These are phyloP conservation scores for Penicillium desertorum DNA, from an alignment of 495 filamentous ascomycete species.

Conservation along the genomic window DNA sequence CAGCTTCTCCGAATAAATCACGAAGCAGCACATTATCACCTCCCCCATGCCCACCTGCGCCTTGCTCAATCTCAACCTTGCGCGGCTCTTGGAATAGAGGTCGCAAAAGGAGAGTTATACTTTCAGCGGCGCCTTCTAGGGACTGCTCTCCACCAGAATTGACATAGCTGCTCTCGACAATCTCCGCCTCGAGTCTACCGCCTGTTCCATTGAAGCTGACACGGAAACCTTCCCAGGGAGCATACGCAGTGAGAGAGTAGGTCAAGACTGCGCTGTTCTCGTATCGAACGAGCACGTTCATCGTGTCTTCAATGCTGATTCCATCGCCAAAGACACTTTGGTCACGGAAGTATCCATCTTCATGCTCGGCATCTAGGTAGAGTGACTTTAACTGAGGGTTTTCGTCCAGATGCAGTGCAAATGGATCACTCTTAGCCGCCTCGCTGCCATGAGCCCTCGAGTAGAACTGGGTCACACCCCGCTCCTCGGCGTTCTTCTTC, in stretches of 20 bases:
- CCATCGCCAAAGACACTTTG: conserved; percentile 60
- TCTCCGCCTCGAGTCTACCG: conserved; percentile 35
- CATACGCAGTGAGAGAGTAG: conserved; percentile 34
- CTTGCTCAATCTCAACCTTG: conserved; percentile 27
- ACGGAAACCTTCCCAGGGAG: conserved; percentile 38
- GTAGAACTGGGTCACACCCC: conserved; percentile 34
- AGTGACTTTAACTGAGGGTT: conserved; percentile 51
- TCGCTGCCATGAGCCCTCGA: conserved; percentile 31
- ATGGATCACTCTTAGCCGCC: conserved; percentile 34
- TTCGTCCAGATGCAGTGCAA: conserved; percentile 51
- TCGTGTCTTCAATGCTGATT: conserved; percentile 60
- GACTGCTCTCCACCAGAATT: conserved; percentile 36
- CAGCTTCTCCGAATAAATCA: conserved; percentile 31
- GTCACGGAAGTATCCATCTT: conserved; percentile 58
- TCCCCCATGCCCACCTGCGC: conserved; percentile 34
- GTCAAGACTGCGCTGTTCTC: conserved; percentile 33
- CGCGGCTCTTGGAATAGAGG: conserved; percentile 33
- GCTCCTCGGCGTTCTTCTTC: conserved; percentile 35
- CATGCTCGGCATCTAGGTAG: conserved; percentile 59
- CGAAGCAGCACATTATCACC: conserved; percentile 33
- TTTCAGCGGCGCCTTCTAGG: conserved; percentile 36
- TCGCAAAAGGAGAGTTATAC: conserved; percentile 47
- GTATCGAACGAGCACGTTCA: conserved; percentile 58
- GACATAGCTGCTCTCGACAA: conserved; percentile 37
- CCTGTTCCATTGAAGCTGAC: conserved; percentile 35